Base-by-base conservation (phyloP, 2,329 filamentous ascomycete genomes). In the Talaromyces sp. region DNA sequence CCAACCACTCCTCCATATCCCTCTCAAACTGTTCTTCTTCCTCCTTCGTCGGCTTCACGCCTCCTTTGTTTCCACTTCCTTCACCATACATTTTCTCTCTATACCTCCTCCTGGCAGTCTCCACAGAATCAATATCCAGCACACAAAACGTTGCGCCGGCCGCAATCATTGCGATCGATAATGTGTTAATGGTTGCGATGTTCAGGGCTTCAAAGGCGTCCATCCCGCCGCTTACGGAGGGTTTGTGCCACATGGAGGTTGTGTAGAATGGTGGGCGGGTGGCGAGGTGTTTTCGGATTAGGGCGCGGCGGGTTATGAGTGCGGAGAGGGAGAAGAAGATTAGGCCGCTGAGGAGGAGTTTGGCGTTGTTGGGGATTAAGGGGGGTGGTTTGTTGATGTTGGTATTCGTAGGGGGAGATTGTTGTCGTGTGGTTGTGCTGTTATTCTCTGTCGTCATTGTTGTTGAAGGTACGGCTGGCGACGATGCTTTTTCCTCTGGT, bases 161-260 rank as follows among this genome's bases (percentile, higher is more conserved):
- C 8, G 82, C 75, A 81, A 95, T 84, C 71, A 96, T 84, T 0
- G 81, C 86, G 52, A 94, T 83, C 65, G 86, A 89, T 33, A 86
- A 68, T 11, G 94, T 89, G 66, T 96, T 96, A 65, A 97, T 81
- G 0, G 92, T 96, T 0, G 93, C 94, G 36, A 97, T 78, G 51
- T 87, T 89, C 21, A 99, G 78, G 0, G 93, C 93, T 73, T 96
- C 89, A 35, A 88, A 75, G 0, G 93, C 93, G 62, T 97, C 87
- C 39, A 88, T 70, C 1, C 84, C 81, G 7, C 86, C 85, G 67
- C 87, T 87, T 28, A 84, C 80, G 13, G 69, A 63, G 1, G 71
- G 73, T 40, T 73, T 67, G 63, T 74, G 73, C 66, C 66, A 78
- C 53, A 72, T 69, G 71, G 72, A 73, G 79, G 75, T 73, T 43